These are phyloP conservation scores for Penicillium subrubescens DNA, from an alignment of 495 filamentous ascomycete genomes.

Conservation along the genomic window DNA sequence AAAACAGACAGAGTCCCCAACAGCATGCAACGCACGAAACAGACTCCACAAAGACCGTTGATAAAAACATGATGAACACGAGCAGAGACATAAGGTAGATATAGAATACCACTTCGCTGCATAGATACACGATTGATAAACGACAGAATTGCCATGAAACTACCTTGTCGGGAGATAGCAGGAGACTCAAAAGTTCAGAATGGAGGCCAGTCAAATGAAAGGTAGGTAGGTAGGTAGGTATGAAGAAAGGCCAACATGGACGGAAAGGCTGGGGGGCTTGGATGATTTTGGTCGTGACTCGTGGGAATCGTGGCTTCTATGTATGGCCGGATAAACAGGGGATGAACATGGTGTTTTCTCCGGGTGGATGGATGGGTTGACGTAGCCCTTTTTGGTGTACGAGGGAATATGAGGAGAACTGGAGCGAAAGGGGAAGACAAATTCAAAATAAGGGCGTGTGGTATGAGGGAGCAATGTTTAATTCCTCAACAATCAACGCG, in stretches of 20 bases:
- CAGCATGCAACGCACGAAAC: background rate
- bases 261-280: slow-evolving; percentile 8
- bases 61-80: background rate
- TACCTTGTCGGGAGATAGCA: background rate
- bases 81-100: too few relatives aligned
- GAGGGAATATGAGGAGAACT: slow-evolving; percentile 2
- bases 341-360: background rate
- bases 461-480: background rate
- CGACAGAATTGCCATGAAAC: too few relatives aligned
- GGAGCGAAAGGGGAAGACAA: background rate
- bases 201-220: slow-evolving; percentile 1
- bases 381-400: slow-evolving; percentile 22
- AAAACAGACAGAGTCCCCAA: background rate
- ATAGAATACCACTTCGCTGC: too few relatives aligned
- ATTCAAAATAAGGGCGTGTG: background rate
- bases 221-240: background rate
- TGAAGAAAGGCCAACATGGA: slow-evolving; percentile 1
- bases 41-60: background rate
- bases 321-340: slow-evolving; percentile 19
- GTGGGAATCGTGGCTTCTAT: slow-evolving; percentile 35
- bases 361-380: slow-evolving; percentile 14
- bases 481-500: background rate
- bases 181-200: background rate
- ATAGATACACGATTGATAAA: too few relatives aligned
- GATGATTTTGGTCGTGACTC: slow-evolving; percentile 32